phyloP scores from a whole-genome alignment of 1,139 yeast genomes.

The Saccharomyces hybrid region DNA sequence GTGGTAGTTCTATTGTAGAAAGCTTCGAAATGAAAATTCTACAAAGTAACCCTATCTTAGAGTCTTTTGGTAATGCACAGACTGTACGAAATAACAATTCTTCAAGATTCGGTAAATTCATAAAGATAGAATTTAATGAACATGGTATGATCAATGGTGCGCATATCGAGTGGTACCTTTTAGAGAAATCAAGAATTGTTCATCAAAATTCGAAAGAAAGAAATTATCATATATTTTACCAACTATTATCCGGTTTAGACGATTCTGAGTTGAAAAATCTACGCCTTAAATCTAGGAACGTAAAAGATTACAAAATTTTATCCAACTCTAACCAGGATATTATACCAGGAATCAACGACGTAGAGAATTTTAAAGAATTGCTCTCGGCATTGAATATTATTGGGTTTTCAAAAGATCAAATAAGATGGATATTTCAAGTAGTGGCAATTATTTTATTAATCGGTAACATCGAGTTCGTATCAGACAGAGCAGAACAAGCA shows the following conservation, averaged over 20 bases:
- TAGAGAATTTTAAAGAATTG: slow-evolving; percentile 53
- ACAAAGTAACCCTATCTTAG: slow-evolving; percentile 92
- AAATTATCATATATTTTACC: slow-evolving; percentile 90
- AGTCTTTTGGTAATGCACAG: slow-evolving; percentile 95
- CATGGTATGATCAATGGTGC: slow-evolving; percentile 76
- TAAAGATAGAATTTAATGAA: slow-evolving; percentile 68
- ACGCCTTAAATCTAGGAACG: slow-evolving; percentile 29
- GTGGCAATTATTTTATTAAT: slow-evolving; percentile 75
- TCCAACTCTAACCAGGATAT: slow-evolving; percentile 48
- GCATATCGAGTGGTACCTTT: slow-evolving; percentile 84
- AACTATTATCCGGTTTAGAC: slow-evolving; percentile 64
- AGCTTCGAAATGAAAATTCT: slow-evolving; percentile 76
- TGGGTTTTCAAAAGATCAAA: slow-evolving; percentile 57
- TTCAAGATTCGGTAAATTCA: slow-evolving; percentile 94
- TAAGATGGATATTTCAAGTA: slow-evolving; percentile 52
- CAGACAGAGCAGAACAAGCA: slow-evolving; percentile 77
- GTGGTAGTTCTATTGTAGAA: slow-evolving; percentile 11
- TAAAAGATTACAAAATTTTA: slow-evolving; percentile 46
- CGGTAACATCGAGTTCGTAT: slow-evolving; percentile 74
- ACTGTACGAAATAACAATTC: slow-evolving; percentile 92
- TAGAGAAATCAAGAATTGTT: slow-evolving; percentile 90
- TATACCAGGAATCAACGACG: slow-evolving; percentile 62
- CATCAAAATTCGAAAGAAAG: slow-evolving; percentile 69
- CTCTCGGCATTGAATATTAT: slow-evolving; percentile 62
- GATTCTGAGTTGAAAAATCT: slow-evolving; percentile 35